These are phyloP conservation scores for Leersia perrieri DNA, from an alignment of 176 grass and related monocot species.

Conservation along the genomic window DNA sequence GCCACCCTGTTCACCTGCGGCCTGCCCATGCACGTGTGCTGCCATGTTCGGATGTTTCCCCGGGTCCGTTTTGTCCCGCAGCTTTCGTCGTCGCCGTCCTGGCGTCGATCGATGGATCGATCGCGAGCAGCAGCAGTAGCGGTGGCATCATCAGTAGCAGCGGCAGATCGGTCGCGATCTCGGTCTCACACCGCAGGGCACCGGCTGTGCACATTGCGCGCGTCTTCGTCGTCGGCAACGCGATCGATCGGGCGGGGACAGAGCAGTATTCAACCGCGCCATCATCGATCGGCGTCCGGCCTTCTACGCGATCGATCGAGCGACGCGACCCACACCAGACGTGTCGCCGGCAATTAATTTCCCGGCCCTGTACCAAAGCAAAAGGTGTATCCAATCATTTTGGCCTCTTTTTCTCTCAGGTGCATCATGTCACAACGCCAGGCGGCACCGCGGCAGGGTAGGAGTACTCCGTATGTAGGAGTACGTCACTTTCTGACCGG, in stretches of 20 bases:
- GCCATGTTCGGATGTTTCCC: background rate
- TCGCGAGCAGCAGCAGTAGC: background rate
- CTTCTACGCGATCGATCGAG: background rate
- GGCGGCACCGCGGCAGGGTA: too few relatives aligned
- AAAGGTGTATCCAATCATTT: background rate
- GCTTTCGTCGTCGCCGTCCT: constrained; percentile 13
- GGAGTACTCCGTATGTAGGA: background rate
- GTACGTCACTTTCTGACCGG: background rate
- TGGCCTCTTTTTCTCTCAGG: constrained; percentile 9
- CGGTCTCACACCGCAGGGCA: background rate
- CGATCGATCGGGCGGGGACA: too few relatives aligned
- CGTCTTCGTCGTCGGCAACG: background rate
- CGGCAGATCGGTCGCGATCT: background rate
- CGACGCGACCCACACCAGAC: background rate
- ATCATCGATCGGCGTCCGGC: constrained; percentile 35
- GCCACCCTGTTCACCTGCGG: background rate
- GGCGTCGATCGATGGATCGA: background rate
- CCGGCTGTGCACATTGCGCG: background rate
- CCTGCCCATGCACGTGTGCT: background rate
- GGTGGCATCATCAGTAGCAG: background rate
- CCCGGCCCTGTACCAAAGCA: background rate
- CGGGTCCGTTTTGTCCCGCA: background rate
- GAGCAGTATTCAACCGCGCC: constrained; percentile 21
- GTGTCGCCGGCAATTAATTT: background rate
- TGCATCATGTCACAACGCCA: constrained; percentile 24